A percentile compares a stretch with the other conserved stretches of the same genome.
These are phyloP conservation scores for Blepharisma undulans DNA, from an alignment of 169 alveolate species.

Conservation along the genomic window DNA sequence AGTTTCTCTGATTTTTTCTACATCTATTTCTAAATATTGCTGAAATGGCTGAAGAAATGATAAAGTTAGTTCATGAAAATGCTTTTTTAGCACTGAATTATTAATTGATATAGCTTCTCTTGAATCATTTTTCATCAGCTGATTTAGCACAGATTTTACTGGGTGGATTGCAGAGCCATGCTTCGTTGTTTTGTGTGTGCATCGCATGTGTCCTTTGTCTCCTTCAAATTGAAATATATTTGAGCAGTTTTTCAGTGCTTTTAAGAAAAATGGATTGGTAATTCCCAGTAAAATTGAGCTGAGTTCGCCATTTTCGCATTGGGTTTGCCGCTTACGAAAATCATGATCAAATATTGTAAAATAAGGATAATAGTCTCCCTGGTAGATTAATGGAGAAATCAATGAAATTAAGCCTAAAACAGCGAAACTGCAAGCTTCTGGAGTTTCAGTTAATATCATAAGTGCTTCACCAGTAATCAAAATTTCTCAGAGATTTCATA, in stretches of 20 bases:
- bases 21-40: neutral
- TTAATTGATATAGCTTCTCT: slow-evolving; percentile 22
- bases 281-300: slow-evolving; percentile 16
- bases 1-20: neutral
- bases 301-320: neutral
- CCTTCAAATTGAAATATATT: neutral
- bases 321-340: neutral
- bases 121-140: neutral
- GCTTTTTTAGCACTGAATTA: neutral
- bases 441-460: slow-evolving; percentile 5
- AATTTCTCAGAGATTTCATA: slow-evolving; percentile 38
- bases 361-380: slow-evolving; percentile 38
- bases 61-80: slow-evolving; percentile 14
- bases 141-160: neutral
- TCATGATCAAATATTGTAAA: slow-evolving; percentile 35
- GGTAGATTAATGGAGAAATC: slow-evolving; percentile 9
- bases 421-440: neutral
- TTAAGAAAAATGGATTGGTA: slow-evolving; percentile 35
- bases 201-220: neutral
- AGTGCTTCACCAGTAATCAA: slow-evolving; percentile 9
- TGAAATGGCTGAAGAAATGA: slow-evolving; percentile 25
- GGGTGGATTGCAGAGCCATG: neutral
- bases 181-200: neutral
- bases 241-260: neutral
- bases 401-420: slow-evolving; percentile 24